phyloP scores from a whole-genome alignment of 2,329 filamentous ascomycete species.

The Botrytis fragariae region DNA sequence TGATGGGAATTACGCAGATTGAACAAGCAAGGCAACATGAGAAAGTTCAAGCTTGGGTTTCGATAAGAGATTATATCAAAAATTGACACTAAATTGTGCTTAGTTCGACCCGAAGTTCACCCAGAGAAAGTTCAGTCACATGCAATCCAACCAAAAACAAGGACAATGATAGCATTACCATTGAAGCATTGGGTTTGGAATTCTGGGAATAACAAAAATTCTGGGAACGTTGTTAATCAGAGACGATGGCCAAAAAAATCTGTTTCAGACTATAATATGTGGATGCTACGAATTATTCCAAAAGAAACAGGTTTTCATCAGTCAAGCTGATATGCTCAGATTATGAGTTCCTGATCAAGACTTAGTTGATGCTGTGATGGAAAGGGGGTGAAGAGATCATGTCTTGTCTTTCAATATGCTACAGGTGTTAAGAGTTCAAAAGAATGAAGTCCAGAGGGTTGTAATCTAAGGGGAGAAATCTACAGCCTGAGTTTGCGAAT shows the following conservation, averaged over 20 bases:
- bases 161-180: not conserved
- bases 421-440: too few relatives aligned
- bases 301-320: not conserved
- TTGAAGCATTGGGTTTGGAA: not conserved
- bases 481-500: not conserved
- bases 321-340: not conserved
- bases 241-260: too few relatives aligned
- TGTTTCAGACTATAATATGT: too few relatives aligned
- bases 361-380: not conserved
- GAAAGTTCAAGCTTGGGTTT: not conserved
- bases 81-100: not conserved
- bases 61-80: not conserved
- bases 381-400: not conserved
- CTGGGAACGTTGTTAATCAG: too few relatives aligned
- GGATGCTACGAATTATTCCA: not conserved
- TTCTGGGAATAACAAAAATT: too few relatives aligned
- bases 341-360: not conserved
- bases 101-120: not conserved
- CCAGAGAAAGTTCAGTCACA: not conserved
- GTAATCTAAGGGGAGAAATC: too few relatives aligned
- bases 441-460: too few relatives aligned
- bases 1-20: not conserved
- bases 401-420: not conserved
- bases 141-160: too few relatives aligned
- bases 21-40: not conserved